A percentile compares a stretch with the other conserved stretches of the same genome.
Conservation (phyloP, 768 basidiomycete species). For the Boletus sensibilis region DNA sequence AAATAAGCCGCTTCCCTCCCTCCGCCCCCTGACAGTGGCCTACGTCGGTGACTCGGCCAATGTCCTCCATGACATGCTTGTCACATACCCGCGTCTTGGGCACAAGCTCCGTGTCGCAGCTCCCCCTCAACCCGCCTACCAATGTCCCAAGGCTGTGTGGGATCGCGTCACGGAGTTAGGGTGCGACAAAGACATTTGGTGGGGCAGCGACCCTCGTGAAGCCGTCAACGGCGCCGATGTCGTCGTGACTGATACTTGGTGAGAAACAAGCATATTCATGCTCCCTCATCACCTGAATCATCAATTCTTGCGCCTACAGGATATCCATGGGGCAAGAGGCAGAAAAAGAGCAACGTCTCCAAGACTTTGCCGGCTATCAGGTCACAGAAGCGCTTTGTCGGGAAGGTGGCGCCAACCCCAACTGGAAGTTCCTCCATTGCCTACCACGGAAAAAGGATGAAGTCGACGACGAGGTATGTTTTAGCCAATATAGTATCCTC, state of each 20-base stretch:
- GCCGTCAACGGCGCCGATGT: conserved; percentile 90
- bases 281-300: neutral
- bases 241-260: conserved; percentile 99
- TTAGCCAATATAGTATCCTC: neutral
- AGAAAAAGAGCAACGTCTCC: conserved; percentile 81
- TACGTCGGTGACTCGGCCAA: conserved; percentile 96
- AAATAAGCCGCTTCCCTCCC: conserved; percentile 41
- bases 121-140: conserved; percentile 60
- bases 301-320: conserved; percentile 43
- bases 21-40: conserved; percentile 83
- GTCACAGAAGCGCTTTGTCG: conserved; percentile 86
- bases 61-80: conserved; percentile 96
- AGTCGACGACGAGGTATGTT: conserved; percentile 88
- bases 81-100: conserved; percentile 88
- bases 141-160: conserved; percentile 75
- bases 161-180: conserved; percentile 72
- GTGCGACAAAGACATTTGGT: conserved; percentile 70
- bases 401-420: conserved; percentile 75
- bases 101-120: conserved; percentile 83
- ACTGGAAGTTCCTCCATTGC: conserved; percentile 97
- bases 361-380: conserved; percentile 91
- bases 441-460: conserved; percentile 90
- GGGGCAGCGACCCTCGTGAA: conserved; percentile 77
- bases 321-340: conserved; percentile 99
- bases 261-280: conserved; percentile 13